Conservation (phyloP, 176 grass and related monocot species). For the Triticum urartu region DNA sequence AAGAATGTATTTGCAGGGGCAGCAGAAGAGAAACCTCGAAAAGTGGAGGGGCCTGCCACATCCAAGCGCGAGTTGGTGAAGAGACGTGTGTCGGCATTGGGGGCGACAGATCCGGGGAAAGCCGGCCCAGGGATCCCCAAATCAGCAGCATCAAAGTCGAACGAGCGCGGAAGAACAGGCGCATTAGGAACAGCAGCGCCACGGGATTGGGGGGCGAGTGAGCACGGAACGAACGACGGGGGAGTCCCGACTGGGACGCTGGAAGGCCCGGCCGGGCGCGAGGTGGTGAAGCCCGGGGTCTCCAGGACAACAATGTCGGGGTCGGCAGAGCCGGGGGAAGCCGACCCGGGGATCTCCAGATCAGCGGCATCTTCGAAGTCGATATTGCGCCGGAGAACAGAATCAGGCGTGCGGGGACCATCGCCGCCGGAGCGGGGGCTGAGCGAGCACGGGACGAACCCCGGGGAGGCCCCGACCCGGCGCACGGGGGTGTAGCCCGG, state of each 20-base stretch:
- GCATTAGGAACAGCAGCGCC: background rate
- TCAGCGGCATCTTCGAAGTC: background rate
- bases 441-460: background rate
- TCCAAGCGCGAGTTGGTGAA: background rate
- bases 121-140: slow-evolving; percentile 12
- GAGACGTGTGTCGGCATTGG: background rate
- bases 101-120: background rate
- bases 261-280: background rate
- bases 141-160: background rate
- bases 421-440: background rate
- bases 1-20: background rate
- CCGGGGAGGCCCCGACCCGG: too few species aligned
- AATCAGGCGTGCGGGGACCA: background rate
- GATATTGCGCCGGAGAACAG: slow-evolving; percentile 13
- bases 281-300: slow-evolving; percentile 20
- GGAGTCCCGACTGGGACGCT: background rate
- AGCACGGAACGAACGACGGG: slow-evolving; percentile 5
- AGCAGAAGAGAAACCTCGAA: slow-evolving; percentile 1
- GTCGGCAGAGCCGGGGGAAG: background rate
- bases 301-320: background rate
- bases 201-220: background rate
- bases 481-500: slow-evolving; percentile 16
- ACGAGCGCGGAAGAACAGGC: slow-evolving; percentile 15
- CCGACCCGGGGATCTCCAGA: background rate
- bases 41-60: background rate